Percentiles rank a stretch among this genome's conserved stretches.
Conservation (phyloP, 345 rosid genomes). For the Lagerstroemia speciosa region DNA sequence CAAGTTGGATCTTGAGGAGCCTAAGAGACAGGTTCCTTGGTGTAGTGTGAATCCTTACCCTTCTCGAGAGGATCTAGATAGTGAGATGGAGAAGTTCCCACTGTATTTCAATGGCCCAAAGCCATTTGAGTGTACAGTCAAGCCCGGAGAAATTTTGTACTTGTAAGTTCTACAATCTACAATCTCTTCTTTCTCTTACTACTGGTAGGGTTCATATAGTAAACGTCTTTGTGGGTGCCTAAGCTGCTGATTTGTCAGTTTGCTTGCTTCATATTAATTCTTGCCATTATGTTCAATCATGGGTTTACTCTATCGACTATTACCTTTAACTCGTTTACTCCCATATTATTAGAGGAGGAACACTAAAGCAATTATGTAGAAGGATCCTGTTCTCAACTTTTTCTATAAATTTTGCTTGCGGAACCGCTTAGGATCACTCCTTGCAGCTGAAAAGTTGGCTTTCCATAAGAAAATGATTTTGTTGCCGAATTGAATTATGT, state of each 20-base stretch:
- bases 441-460: too few species aligned
- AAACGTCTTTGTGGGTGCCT: not conserved
- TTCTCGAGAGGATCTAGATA: conserved; percentile 28
- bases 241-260: not conserved
- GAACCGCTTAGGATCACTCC: too few species aligned
- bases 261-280: not conserved
- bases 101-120: conserved; percentile 69
- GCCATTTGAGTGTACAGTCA: conserved; percentile 63
- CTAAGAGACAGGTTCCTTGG: conserved; percentile 63
- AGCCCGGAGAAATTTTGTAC: conserved; percentile 80
- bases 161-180: conserved; percentile 41
- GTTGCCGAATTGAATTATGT: too few species aligned
- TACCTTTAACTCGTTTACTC: too few species aligned
- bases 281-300: not conserved
- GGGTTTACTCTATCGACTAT: not conserved
- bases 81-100: conserved; percentile 49
- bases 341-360: too few species aligned
- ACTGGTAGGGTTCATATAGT: not conserved
- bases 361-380: too few species aligned
- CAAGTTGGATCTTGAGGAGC: conserved; percentile 56
- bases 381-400: too few species aligned
- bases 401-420: too few species aligned
- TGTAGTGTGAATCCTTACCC: conserved; percentile 75
- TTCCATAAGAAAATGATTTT: too few species aligned
- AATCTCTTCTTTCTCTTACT: not conserved